phyloP scores from a whole-genome alignment of 2,329 filamentous ascomycete genomes.

The Calonectria montana region DNA sequence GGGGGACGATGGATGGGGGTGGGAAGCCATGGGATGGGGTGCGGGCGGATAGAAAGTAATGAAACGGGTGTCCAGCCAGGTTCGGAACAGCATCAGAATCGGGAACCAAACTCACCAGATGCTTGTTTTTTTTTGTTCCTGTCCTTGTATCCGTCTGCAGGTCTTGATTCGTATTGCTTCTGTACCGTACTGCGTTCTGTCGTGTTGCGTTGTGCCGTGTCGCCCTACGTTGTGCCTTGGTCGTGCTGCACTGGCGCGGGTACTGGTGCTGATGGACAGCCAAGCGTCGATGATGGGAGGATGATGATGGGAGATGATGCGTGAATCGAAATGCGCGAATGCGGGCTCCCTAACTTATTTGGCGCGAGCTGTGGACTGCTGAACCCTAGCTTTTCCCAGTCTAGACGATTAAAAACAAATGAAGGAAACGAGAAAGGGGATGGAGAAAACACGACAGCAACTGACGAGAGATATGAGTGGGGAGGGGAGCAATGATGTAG shows the following conservation, averaged over 20 bases:
- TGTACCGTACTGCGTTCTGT: slow-evolving; percentile 4
- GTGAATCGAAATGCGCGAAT: slow-evolving; percentile 16
- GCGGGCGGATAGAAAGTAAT: slow-evolving; percentile 19
- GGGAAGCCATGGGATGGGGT: slow-evolving; percentile 8
- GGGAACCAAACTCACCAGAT: slow-evolving; percentile 14
- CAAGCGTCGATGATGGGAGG: slow-evolving; percentile 4
- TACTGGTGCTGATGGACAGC: slow-evolving; percentile 11
- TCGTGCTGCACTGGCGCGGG: slow-evolving; percentile 17
- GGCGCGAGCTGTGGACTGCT: neutral
- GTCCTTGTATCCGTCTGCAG: neutral
- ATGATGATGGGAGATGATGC: slow-evolving; percentile 11
- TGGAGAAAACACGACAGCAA: slow-evolving; percentile 15
- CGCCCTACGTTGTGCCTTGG: slow-evolving; percentile 3
- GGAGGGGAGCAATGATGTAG: slow-evolving; percentile 6
- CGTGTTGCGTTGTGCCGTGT: neutral
- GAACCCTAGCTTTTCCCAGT: slow-evolving; percentile 3
- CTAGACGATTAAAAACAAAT: slow-evolving; percentile 12
- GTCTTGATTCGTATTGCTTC: neutral
- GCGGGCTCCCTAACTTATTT: neutral
- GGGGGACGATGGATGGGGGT: slow-evolving; percentile 14
- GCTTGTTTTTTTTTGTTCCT: slow-evolving; percentile 3
- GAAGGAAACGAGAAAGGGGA: slow-evolving; percentile 17
- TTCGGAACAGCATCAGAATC: slow-evolving; percentile 13
- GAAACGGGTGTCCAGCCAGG: slow-evolving; percentile 14
- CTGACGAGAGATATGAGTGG: neutral